These are phyloP conservation scores for Allomyces macrogynus DNA, from an alignment of 192 early-diverging fungal genomes.

Conservation along the genomic window DNA sequence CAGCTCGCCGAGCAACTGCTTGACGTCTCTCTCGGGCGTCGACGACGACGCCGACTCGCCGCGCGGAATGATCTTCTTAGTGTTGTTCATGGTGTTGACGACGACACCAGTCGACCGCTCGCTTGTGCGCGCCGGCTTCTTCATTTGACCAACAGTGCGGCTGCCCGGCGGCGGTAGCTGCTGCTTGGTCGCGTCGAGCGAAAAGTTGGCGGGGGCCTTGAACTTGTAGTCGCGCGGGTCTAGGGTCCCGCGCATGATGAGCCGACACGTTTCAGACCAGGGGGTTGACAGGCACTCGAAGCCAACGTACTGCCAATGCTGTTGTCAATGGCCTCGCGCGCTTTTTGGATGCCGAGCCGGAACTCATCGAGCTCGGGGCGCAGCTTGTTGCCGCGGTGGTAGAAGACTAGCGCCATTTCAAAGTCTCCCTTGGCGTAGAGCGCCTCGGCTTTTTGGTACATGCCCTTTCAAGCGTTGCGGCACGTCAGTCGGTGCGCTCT, in stretches of 20 bases:
- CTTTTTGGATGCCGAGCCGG: slow-evolving; percentile 37
- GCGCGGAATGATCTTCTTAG: background rate
- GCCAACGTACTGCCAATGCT: slow-evolving; percentile 18
- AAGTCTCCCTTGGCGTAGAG: slow-evolving; percentile 39
- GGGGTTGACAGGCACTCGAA: too few relatives aligned
- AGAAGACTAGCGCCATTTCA: slow-evolving; percentile 35
- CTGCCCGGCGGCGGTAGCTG: background rate
- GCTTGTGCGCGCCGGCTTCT: background rate
- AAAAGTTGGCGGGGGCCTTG: slow-evolving; percentile 12
- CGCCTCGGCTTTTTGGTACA: slow-evolving; percentile 39
- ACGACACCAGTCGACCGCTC: background rate
- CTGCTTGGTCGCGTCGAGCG: slow-evolving; percentile 2
- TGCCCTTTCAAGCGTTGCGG: slow-evolving; percentile 13
- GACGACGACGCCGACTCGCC: background rate
- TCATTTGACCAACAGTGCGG: background rate
- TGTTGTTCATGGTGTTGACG: background rate
- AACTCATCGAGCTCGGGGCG: slow-evolving; percentile 38
- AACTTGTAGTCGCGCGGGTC: slow-evolving; percentile 25
- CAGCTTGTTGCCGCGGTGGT: slow-evolving; percentile 30
- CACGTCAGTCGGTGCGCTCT: background rate
- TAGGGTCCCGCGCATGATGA: background rate
- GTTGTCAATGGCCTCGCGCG: slow-evolving; percentile 38
- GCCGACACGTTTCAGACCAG: too few relatives aligned
- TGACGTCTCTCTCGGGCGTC: background rate
- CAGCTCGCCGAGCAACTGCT: slow-evolving; percentile 13